A percentile compares a stretch with the other conserved stretches of the same genome.
Conservation (phyloP, 148 eudicot species). For the Spergularia bocconei region DNA sequence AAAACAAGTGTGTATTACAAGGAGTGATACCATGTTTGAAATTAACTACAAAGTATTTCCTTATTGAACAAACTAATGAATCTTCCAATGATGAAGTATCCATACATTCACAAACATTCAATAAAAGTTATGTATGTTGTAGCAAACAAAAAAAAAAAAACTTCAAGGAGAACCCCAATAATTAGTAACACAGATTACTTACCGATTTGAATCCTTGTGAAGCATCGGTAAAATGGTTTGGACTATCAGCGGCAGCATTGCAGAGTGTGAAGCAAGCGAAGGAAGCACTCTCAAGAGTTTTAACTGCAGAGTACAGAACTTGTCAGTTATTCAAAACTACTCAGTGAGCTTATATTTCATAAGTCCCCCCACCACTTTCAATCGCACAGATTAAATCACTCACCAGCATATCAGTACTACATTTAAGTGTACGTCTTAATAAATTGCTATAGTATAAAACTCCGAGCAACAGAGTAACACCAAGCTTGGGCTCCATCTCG, state of each 20-base stretch:
- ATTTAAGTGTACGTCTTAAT: constrained; percentile 33
- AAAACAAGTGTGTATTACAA: not conserved
- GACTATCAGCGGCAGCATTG: constrained; percentile 71
- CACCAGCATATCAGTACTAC: constrained; percentile 50
- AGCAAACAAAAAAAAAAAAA: not conserved
- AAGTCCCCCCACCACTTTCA: not conserved
- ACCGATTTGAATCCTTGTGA: constrained; percentile 74
- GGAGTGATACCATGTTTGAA: no score
- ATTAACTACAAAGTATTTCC: not conserved
- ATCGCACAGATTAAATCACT: constrained; percentile 27
- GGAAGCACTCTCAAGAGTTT: constrained; percentile 72
- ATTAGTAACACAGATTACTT: constrained; percentile 27
- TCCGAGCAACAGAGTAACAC: constrained; percentile 65
- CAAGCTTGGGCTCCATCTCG: constrained; percentile 65
- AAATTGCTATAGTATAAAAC: constrained; percentile 62
- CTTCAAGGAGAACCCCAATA: not conserved
- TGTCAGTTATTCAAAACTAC: constrained; percentile 2
- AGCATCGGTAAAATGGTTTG: constrained; percentile 91
- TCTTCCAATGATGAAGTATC: constrained; percentile 1
- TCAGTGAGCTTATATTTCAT: not conserved
- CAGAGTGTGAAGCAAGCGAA: constrained; percentile 75
- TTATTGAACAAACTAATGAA: not conserved
- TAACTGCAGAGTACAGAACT: constrained; percentile 48
- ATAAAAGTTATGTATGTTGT: not conserved
- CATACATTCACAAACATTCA: not conserved